Evolutionary conservation across 148 eudicot genomes (phyloP), one percentile per base, ranked within the genome.

Genomic region (Spergularia marina): DNA sequence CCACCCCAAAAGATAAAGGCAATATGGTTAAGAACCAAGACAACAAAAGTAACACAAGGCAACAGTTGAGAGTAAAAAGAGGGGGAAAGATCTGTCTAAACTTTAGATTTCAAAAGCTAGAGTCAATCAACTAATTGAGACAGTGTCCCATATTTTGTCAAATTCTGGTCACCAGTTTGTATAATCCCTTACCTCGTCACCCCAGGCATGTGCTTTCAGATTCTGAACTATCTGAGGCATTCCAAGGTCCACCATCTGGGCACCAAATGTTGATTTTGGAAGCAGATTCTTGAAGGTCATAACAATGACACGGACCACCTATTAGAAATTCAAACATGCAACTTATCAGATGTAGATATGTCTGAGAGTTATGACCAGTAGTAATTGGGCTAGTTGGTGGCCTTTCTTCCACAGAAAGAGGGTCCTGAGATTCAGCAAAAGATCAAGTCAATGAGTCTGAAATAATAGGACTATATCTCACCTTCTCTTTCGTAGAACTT

Each of bases 401-500:
- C 7, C 69, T 17, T 74, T 54, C 21, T 60, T 49, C 23, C 59
- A 41, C 7, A 4, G 60, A 51, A 25, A 40, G 25, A 65, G 66
- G 18, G 49, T 69, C 49, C 69, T 14, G 25, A 15, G 34, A 79
- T 1, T 53, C 53, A 53, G 63, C 65, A 30, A 79, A 18, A 61
- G 23, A 61, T 3, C 5, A 49, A 49, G 55, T 6, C 52, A 65
- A 65, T 4, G 10, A 52, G 64, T 9, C 7, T 30, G 41, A n/a
- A 11, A 61, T 56, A 44, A 52, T 74, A 66, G 52, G 10, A 25
- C 23, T 74, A 69, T 23, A 54, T 56, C 79, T 51, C 73, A 92
- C 99, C 89, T 95, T 95, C 76, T 95, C 99, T 79, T 95, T 95
- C 49, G 96, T 92, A 64, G 96, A 92, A 81, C 91, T 86, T 82